Evolutionary conservation across 176 grass and related monocot species (phyloP).

Genomic region (Carex scoparia): DNA sequence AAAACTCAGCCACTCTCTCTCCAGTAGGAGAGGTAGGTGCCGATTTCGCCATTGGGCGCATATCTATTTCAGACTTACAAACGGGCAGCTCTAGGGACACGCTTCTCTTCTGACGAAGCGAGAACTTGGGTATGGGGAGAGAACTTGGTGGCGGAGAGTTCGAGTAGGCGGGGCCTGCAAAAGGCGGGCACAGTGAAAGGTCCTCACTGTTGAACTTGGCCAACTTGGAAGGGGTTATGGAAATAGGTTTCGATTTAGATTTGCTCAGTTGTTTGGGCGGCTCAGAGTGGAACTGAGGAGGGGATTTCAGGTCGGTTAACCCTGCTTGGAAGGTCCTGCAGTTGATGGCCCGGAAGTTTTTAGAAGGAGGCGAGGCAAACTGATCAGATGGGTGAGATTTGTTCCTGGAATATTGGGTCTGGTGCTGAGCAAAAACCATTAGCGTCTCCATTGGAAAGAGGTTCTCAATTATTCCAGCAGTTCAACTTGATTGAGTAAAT

Average conservation of each 20-base stretch:
- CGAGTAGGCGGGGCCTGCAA: constrained; percentile 77
- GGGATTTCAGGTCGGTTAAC: constrained; percentile 27
- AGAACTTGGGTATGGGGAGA: constrained; percentile 81
- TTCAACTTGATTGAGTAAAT: background rate
- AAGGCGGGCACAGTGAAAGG: constrained; percentile 55
- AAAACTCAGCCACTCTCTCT: constrained; percentile 32
- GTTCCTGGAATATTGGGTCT: constrained; percentile 45
- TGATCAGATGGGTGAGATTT: constrained; percentile 31
- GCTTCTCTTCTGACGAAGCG: constrained; percentile 68
- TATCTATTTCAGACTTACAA: constrained; percentile 25
- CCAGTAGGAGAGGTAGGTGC: constrained; percentile 66
- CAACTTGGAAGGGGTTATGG: constrained; percentile 41
- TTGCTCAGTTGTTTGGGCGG: constrained; percentile 34
- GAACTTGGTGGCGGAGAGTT: constrained; percentile 91
- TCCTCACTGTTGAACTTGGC: constrained; percentile 37
- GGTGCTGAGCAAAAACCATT: constrained; percentile 64
- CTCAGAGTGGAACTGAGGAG: constrained; percentile 7
- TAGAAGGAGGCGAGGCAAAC: constrained; percentile 27
- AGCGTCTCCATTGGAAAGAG: constrained; percentile 44
- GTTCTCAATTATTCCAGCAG: background rate
- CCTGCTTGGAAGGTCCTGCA: constrained; percentile 64
- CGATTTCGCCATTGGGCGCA: constrained; percentile 52
- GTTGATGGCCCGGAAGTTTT: constrained; percentile 47
- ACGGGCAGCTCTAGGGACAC: constrained; percentile 57
- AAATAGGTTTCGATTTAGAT: constrained; percentile 52